Conservation (phyloP, 1,139 yeast species). For the Yamadazyma epiphylla region DNA sequence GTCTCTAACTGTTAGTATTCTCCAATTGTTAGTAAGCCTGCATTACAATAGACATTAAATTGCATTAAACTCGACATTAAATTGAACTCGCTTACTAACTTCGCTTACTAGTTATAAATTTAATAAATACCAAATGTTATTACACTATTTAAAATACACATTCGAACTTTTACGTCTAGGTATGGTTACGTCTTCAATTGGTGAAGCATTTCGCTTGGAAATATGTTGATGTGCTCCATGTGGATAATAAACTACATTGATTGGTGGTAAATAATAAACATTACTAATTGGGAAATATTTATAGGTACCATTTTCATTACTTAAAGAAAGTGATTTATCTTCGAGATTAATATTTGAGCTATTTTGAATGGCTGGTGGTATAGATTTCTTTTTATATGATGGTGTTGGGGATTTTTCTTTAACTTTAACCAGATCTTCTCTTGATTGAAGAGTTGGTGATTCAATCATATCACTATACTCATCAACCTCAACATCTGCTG, state of each 20-base stretch:
- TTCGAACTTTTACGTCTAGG: constrained; percentile 24
- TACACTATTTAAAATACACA: constrained; percentile 28
- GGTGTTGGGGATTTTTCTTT: constrained; percentile 7
- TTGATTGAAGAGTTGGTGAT: too few species aligned
- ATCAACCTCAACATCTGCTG: neutral
- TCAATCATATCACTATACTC: neutral
- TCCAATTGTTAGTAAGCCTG: too few species aligned
- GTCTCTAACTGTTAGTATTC: too few species aligned
- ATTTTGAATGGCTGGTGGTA: constrained; percentile 10
- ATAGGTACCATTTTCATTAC: constrained; percentile 23
- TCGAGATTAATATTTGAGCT: constrained; percentile 3
- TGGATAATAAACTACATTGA: constrained; percentile 57
- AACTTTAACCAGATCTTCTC: too few species aligned
- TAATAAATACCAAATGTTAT: too few species aligned
- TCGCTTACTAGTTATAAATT: too few species aligned
- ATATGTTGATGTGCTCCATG: constrained; percentile 50
- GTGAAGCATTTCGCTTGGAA: constrained; percentile 5
- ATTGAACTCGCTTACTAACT: too few species aligned
- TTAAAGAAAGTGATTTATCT: neutral
- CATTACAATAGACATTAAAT: too few species aligned
- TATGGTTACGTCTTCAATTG: constrained; percentile 9
- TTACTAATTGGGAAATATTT: constrained; percentile 55
- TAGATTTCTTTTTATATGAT: constrained; percentile 5
- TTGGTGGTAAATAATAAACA: constrained; percentile 57
- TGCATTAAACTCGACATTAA: too few species aligned